These are phyloP conservation scores for Curvularia sp. DNA, from an alignment of 2,329 filamentous ascomycete species.

Conservation along the genomic window DNA sequence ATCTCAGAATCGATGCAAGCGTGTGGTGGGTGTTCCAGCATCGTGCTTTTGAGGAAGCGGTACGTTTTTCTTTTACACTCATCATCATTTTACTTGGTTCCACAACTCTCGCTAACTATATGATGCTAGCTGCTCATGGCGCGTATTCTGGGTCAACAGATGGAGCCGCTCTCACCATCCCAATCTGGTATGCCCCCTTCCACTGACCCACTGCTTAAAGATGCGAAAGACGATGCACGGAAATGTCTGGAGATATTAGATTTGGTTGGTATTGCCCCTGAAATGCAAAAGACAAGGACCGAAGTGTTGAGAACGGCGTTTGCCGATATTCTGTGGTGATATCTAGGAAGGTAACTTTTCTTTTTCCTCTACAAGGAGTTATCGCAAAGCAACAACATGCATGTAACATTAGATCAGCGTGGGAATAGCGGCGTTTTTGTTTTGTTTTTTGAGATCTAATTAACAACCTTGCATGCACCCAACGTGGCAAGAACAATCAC, in stretches of 20 bases:
- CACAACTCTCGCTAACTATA: not conserved
- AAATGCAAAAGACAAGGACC: constrained; percentile 58
- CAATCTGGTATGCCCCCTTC: constrained; percentile 36
- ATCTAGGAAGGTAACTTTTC: not conserved
- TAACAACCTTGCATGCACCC: not conserved
- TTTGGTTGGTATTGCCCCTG: constrained; percentile 52
- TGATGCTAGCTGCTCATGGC: constrained; percentile 48
- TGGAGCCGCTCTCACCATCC: constrained; percentile 39
- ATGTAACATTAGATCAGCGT: constrained; percentile 1
- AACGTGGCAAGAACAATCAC: not conserved
- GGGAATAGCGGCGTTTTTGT: not conserved
- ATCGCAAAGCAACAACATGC: not conserved
- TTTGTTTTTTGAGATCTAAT: not conserved
- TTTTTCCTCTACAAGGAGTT: not conserved
- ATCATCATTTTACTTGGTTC: not conserved
- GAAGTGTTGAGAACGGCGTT: constrained; percentile 56
- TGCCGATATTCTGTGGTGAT: constrained; percentile 49
- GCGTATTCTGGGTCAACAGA: constrained; percentile 48
- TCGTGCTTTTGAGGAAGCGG: constrained; percentile 76
- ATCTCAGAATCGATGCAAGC: constrained; percentile 73
- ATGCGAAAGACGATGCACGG: constrained; percentile 54
- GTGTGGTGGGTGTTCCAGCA: constrained; percentile 90
- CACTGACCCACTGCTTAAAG: constrained; percentile 44
- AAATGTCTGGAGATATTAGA: constrained; percentile 57
- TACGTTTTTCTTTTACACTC: constrained; percentile 58